These are phyloP conservation scores for Lignosus rhinocerotis DNA, from an alignment of 1,284 basidiomycete genomes.

Conservation along the genomic window DNA sequence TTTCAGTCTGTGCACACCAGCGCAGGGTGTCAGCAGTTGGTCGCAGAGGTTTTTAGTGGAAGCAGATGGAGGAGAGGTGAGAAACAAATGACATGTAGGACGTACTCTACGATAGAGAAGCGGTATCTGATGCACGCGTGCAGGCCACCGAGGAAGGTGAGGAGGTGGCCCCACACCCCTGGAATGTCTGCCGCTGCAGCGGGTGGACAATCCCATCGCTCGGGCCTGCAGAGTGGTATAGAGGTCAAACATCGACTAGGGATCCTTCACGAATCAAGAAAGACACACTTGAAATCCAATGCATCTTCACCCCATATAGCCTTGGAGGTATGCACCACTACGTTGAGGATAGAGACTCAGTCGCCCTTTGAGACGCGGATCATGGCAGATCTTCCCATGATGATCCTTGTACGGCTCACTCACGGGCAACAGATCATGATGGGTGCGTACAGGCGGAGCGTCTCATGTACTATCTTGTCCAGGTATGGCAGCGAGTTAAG, in stretches of 20 bases:
- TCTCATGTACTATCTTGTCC: conserved; percentile 69
- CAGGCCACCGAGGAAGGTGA: conserved; percentile 63
- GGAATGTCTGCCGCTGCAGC: conserved; percentile 48
- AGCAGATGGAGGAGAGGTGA: not conserved
- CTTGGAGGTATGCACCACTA: conserved; percentile 45
- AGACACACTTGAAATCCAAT: conserved; percentile 46
- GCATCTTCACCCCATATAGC: conserved; percentile 59
- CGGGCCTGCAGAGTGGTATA: conserved; percentile 42
- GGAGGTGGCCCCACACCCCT: conserved; percentile 57
- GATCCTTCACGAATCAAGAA: not conserved
- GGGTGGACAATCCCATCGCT: conserved; percentile 56
- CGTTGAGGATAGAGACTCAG: conserved; percentile 47
- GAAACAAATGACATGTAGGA: not conserved
- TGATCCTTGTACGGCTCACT: conserved; percentile 34
- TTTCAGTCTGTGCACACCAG: conserved; percentile 52
- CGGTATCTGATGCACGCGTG: conserved; percentile 70
- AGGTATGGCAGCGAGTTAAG: conserved; percentile 60
- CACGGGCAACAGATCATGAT: conserved; percentile 46
- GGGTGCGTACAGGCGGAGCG: conserved; percentile 64
- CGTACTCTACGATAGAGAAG: conserved; percentile 66
- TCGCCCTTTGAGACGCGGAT: conserved; percentile 46
- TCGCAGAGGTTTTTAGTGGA: not conserved
- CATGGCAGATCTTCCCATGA: conserved; percentile 27
- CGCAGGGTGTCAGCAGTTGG: too few species aligned
- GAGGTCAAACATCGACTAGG: not conserved